Conservation (phyloP, 2,329 filamentous ascomycete species). For the Aspergillus pseudotamarii region DNA sequence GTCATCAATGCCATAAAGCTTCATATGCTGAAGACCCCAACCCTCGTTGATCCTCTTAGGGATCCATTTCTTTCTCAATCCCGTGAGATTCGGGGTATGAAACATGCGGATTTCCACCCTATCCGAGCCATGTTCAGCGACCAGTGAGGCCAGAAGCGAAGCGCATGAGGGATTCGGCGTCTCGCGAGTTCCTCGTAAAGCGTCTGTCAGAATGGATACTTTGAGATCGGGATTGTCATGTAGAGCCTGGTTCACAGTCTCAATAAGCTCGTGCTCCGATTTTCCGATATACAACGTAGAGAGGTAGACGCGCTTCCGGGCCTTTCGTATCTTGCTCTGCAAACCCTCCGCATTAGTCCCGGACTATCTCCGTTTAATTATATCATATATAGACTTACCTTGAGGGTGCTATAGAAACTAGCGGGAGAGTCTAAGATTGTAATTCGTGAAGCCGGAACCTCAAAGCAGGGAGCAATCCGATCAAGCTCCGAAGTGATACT, state of each 20-base stretch:
- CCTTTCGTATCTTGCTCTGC: constrained; percentile 77
- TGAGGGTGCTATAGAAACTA: constrained; percentile 91
- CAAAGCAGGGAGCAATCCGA: constrained; percentile 85
- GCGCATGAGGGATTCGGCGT: constrained; percentile 83
- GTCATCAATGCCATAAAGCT: constrained; percentile 93
- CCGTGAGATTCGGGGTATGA: constrained; percentile 93
- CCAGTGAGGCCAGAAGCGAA: constrained; percentile 81
- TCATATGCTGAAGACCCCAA: constrained; percentile 99
- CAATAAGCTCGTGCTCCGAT: constrained; percentile 84
- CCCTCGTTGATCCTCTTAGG: constrained; percentile 94
- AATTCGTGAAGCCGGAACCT: constrained; percentile 78
- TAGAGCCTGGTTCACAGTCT: constrained; percentile 74
- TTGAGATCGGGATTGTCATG: constrained; percentile 72
- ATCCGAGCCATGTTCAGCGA: constrained; percentile 78
- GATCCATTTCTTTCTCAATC: constrained; percentile 77
- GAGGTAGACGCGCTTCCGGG: constrained; percentile 79
- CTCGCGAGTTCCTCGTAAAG: constrained; percentile 87
- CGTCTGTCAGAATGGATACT: constrained; percentile 89
- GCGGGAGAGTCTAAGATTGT: constrained; percentile 75
- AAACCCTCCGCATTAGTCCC: constrained; percentile 11
- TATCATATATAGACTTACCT: constrained; percentile 57
- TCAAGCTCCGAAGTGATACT: constrained; percentile 76
- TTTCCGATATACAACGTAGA: constrained; percentile 98
- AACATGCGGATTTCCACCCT: constrained; percentile 96
- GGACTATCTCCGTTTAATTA: background rate